These are phyloP conservation scores for Apiotrichum sp. DNA, from an alignment of 1,284 basidiomycete genomes.

Conservation along the genomic window DNA sequence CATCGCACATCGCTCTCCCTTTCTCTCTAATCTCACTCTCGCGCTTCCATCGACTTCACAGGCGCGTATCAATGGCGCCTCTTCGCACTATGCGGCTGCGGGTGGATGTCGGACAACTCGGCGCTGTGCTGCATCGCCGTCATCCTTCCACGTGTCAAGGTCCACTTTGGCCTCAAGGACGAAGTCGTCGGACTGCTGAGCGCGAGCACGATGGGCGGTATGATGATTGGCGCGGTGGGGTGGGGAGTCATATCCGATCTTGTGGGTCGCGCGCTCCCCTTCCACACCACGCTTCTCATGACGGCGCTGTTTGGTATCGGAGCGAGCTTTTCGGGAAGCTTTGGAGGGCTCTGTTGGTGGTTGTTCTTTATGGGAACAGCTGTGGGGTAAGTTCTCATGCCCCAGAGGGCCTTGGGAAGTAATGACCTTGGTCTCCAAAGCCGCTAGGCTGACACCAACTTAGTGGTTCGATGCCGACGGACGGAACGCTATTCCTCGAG, in stretches of 20 bases:
- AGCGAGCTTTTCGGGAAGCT: slow-evolving; percentile 69
- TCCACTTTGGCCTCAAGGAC: slow-evolving; percentile 59
- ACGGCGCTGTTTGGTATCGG: slow-evolving; percentile 83
- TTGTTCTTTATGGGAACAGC: slow-evolving; percentile 87
- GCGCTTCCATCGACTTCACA: too few relatives aligned
- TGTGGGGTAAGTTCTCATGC: slow-evolving; percentile 50
- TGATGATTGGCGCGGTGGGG: slow-evolving; percentile 91
- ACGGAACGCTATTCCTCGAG: slow-evolving; percentile 88
- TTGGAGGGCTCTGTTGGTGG: slow-evolving; percentile 63
- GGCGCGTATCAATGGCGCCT: slow-evolving; percentile 26
- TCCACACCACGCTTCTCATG: slow-evolving; percentile 86
- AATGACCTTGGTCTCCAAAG: too few relatives aligned
- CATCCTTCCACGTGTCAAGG: slow-evolving; percentile 84
- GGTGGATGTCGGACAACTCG: slow-evolving; percentile 55
- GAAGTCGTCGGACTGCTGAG: slow-evolving; percentile 32
- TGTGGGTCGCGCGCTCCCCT: slow-evolving; percentile 77
- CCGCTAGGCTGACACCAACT: not conserved
- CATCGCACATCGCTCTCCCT: too few relatives aligned
- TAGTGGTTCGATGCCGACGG: slow-evolving; percentile 83
- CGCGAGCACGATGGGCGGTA: slow-evolving; percentile 50
- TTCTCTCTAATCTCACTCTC: too few relatives aligned
- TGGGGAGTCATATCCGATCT: slow-evolving; percentile 87
- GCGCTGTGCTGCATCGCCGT: slow-evolving; percentile 57
- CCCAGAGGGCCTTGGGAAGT: not conserved
- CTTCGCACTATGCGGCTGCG: slow-evolving; percentile 65